Conservation (phyloP, 768 basidiomycete genomes). For the Psilocybe tampanensis region DNA sequence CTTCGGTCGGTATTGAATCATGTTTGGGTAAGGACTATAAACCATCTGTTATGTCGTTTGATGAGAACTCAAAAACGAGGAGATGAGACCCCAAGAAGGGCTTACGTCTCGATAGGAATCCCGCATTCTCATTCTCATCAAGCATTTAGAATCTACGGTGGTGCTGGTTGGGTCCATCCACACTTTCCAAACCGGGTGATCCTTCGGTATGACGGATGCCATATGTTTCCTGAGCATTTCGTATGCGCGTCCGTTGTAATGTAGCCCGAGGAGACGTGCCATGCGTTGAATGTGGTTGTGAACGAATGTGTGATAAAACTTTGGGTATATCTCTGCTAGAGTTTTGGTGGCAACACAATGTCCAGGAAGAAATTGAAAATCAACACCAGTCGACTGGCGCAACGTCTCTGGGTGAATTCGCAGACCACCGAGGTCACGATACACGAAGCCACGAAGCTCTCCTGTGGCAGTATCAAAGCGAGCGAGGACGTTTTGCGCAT, state of each 20-base stretch:
- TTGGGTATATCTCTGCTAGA: slow-evolving; percentile 53
- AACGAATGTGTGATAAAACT: slow-evolving; percentile 62
- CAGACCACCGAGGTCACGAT: slow-evolving; percentile 61
- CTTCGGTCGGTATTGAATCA: slow-evolving; percentile 48
- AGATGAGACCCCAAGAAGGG: no score
- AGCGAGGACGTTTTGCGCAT: slow-evolving; percentile 58
- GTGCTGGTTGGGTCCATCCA: slow-evolving; percentile 46
- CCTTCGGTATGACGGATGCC: slow-evolving; percentile 42
- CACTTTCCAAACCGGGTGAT: slow-evolving; percentile 45
- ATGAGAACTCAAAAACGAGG: no score
- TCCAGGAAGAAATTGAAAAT: slow-evolving; percentile 53
- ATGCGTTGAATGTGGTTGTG: slow-evolving; percentile 63
- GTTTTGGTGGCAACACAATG: slow-evolving; percentile 53
- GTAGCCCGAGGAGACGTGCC: slow-evolving; percentile 53
- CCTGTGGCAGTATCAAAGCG: slow-evolving; percentile 46
- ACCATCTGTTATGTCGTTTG: slow-evolving; percentile 41
- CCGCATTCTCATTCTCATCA: slow-evolving; percentile 60
- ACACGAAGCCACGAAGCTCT: slow-evolving; percentile 49
- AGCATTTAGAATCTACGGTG: slow-evolving; percentile 54
- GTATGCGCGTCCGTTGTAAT: slow-evolving; percentile 55
- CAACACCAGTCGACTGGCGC: slow-evolving; percentile 46
- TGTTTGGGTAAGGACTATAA: slow-evolving; percentile 52
- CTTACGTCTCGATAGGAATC: slow-evolving; percentile 58
- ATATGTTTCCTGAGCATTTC: slow-evolving; percentile 49
- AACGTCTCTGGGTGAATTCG: slow-evolving; percentile 55